Conservation (phyloP, 371 early-diverging fungal species). For the Mortierella sp. region DNA sequence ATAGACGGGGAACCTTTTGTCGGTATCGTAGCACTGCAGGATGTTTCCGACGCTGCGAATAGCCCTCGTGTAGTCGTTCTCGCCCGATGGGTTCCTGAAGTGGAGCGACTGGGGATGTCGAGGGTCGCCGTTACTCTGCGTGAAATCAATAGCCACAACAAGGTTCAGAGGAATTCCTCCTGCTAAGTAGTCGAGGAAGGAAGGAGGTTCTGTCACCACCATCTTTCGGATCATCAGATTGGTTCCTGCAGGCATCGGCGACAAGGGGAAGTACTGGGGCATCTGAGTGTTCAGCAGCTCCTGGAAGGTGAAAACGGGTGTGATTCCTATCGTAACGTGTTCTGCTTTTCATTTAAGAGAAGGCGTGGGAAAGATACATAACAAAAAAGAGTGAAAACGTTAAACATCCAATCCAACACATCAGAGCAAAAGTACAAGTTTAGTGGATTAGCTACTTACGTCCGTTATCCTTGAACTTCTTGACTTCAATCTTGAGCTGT, state of each 20-base stretch:
- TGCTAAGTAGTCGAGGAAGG: slow-evolving; percentile 67
- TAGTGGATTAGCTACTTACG: slow-evolving; percentile 21
- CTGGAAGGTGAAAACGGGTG: slow-evolving; percentile 41
- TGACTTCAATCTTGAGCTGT: slow-evolving; percentile 50
- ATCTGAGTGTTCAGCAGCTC: slow-evolving; percentile 29
- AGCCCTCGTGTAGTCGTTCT: slow-evolving; percentile 64
- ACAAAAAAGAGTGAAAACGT: neutral
- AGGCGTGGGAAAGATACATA: neutral
- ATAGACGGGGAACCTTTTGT: slow-evolving; percentile 60
- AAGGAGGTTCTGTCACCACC: slow-evolving; percentile 49
- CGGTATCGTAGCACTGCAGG: slow-evolving; percentile 59
- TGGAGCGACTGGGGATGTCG: slow-evolving; percentile 61
- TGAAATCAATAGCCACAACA: slow-evolving; percentile 69
- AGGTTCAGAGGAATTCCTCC: slow-evolving; percentile 62
- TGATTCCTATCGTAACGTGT: slow-evolving; percentile 41
- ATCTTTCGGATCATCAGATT: slow-evolving; percentile 49
- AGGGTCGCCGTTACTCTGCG: slow-evolving; percentile 66
- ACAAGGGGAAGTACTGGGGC: slow-evolving; percentile 39
- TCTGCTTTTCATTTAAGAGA: slow-evolving; percentile 28
- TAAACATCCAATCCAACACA: neutral
- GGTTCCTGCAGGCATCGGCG: slow-evolving; percentile 46
- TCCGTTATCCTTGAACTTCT: slow-evolving; percentile 55
- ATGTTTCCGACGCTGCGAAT: slow-evolving; percentile 63
- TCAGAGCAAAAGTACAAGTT: neutral
- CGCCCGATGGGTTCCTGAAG: slow-evolving; percentile 45